Percentiles rank a stretch among this genome's conserved stretches.
phyloP scores from a whole-genome alignment of 2,329 filamentous ascomycete genomes.

The Cytospora mali region DNA sequence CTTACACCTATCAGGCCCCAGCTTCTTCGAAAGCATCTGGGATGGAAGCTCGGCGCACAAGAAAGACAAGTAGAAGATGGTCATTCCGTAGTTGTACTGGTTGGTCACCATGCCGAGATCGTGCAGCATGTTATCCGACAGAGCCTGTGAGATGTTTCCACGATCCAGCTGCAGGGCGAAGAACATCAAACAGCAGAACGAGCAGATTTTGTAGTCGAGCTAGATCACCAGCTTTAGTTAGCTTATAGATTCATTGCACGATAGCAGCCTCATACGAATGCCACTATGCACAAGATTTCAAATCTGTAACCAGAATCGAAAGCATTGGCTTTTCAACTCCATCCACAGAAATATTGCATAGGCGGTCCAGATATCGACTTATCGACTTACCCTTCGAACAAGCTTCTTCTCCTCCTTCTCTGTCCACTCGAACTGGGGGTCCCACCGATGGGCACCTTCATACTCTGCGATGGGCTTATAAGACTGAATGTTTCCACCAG shows the following conservation, averaged over 20 bases:
- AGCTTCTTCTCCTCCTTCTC: slow-evolving; percentile 57
- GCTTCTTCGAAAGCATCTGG: slow-evolving; percentile 53
- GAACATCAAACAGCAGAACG: slow-evolving; percentile 41
- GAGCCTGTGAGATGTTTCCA: slow-evolving; percentile 40
- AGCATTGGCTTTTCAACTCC: no score
- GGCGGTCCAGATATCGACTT: not conserved
- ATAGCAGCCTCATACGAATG: not conserved
- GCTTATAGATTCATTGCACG: not conserved
- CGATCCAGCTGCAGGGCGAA: slow-evolving; percentile 42
- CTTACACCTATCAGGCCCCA: slow-evolving; percentile 42
- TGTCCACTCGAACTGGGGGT: slow-evolving; percentile 59
- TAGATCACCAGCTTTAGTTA: slow-evolving; percentile 21
- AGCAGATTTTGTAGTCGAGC: slow-evolving; percentile 39
- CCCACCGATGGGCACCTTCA: slow-evolving; percentile 61
- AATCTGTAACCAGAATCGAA: no score
- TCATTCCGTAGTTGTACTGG: slow-evolving; percentile 52
- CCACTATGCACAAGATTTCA: no score
- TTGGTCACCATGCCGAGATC: slow-evolving; percentile 40
- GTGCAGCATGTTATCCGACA: slow-evolving; percentile 39
- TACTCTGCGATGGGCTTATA: slow-evolving; percentile 58
- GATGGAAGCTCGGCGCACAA: slow-evolving; percentile 57
- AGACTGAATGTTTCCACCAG: slow-evolving; percentile 28
- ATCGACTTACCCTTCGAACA: slow-evolving; percentile 54
- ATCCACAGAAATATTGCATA: not conserved
- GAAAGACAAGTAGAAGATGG: slow-evolving; percentile 52